Percentiles rank a stretch among this genome's conserved stretches.
phyloP scores from a whole-genome alignment of 1,284 basidiomycete genomes.

The Cryptococcus sp. region DNA sequence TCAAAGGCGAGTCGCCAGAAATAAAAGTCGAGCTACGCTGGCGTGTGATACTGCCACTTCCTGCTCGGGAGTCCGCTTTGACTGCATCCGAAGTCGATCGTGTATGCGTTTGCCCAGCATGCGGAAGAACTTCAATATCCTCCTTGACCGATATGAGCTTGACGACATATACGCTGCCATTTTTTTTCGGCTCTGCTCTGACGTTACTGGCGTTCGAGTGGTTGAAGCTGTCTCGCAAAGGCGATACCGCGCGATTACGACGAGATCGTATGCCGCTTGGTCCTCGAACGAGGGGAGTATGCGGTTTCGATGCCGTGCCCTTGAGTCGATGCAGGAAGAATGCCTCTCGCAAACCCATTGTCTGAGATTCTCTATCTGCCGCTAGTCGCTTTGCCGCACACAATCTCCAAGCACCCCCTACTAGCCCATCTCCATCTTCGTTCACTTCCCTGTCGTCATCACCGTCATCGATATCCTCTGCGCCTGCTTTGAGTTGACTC shows the following conservation, averaged over 20 bases:
- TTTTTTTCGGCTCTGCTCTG: neutral
- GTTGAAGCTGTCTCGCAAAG: conserved; percentile 9
- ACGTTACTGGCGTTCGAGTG: neutral
- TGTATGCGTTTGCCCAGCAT: conserved; percentile 12
- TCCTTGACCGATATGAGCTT: conserved; percentile 49
- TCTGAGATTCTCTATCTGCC: conserved; percentile 54
- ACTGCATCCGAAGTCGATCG: conserved; percentile 30
- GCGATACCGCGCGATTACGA: conserved; percentile 16
- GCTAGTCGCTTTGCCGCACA: conserved; percentile 55
- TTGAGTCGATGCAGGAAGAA: conserved; percentile 54
- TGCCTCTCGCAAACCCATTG: conserved; percentile 55
- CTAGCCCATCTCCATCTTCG: conserved; percentile 19
- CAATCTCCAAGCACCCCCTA: conserved; percentile 44
- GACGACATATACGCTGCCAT: conserved; percentile 40
- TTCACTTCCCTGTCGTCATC: conserved; percentile 13
- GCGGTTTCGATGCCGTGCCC: neutral
- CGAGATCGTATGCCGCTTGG: neutral
- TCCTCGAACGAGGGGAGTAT: neutral
- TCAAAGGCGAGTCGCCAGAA: conserved; percentile 1
- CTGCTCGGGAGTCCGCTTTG: conserved; percentile 3
- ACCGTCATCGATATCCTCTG: conserved; percentile 4
- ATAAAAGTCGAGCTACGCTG: conserved; percentile 20
- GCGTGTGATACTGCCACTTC: conserved; percentile 8
- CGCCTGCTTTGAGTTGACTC: neutral
- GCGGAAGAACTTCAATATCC: conserved; percentile 22